A percentile compares a stretch with the other conserved stretches of the same genome.
Conservation (phyloP, 768 basidiomycete genomes). For the Kockovaella imperatae region DNA sequence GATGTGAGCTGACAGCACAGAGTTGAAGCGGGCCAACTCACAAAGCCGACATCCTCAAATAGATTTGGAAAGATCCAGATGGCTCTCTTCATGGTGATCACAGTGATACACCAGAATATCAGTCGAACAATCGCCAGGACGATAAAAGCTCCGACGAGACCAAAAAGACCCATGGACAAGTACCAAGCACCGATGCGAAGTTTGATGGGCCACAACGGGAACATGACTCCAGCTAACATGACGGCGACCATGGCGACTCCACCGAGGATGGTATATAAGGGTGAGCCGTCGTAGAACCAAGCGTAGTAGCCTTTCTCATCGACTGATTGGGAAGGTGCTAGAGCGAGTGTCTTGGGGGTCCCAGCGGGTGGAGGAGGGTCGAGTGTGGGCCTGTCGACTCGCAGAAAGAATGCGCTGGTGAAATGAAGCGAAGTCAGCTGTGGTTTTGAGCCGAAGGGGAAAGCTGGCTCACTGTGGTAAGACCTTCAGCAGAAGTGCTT, state of each 20-base stretch:
- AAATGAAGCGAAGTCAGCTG: background rate
- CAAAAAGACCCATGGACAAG: conserved; percentile 76
- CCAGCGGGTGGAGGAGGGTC: conserved; percentile 45
- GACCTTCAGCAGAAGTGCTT: conserved; percentile 57
- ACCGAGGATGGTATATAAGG: conserved; percentile 85
- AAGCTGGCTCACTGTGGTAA: conserved; percentile 54
- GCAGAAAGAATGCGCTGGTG: conserved; percentile 73
- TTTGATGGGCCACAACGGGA: conserved; percentile 92
- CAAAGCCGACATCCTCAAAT: conserved; percentile 97
- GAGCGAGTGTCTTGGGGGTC: conserved; percentile 63
- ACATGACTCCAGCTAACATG: conserved; percentile 97
- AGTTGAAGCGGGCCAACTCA: conserved; percentile 49
- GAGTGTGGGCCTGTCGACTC: conserved; percentile 63
- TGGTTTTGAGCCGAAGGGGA: background rate
- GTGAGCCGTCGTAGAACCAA: conserved; percentile 94
- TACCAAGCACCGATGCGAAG: conserved; percentile 95
- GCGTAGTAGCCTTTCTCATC: conserved; percentile 76
- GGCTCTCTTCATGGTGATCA: conserved; percentile 74
- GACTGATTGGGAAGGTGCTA: conserved; percentile 68
- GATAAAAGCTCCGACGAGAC: conserved; percentile 82
- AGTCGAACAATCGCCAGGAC: conserved; percentile 80
- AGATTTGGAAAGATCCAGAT: conserved; percentile 99
- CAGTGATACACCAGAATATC: conserved; percentile 88
- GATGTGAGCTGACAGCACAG: background rate
- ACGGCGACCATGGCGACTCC: conserved; percentile 83